Evolutionary conservation across 768 basidiomycete genomes (phyloP).

Genomic region (Russula sp.): DNA sequence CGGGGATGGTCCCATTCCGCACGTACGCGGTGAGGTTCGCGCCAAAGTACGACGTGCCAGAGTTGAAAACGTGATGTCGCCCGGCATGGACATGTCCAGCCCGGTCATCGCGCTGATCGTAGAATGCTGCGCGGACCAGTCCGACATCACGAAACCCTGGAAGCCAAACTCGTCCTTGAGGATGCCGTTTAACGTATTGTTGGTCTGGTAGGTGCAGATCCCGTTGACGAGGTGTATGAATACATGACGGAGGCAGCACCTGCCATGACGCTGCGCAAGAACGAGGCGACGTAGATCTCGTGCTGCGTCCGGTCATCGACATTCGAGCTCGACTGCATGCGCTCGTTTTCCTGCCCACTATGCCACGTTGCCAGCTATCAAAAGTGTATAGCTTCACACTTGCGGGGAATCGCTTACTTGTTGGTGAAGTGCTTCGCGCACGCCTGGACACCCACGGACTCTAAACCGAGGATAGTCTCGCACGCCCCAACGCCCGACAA

Average conservation of each 20-base stretch:
- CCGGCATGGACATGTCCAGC: slow-evolving; percentile 64
- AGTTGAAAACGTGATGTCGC: slow-evolving; percentile 43
- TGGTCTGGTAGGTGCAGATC: slow-evolving; percentile 71
- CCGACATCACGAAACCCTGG: slow-evolving; percentile 73
- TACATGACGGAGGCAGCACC: slow-evolving; percentile 73
- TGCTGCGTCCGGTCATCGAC: slow-evolving; percentile 78
- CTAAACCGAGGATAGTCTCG: slow-evolving; percentile 83
- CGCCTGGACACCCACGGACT: slow-evolving; percentile 73
- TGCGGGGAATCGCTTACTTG: slow-evolving; percentile 43
- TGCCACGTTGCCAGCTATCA: neutral
- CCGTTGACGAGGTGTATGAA: slow-evolving; percentile 64
- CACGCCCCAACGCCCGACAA: slow-evolving; percentile 71
- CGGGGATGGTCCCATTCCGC: slow-evolving; percentile 62
- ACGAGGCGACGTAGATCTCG: slow-evolving; percentile 67
- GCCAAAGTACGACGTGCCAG: slow-evolving; percentile 44
- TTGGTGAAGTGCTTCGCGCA: slow-evolving; percentile 81
- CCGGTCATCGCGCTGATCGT: slow-evolving; percentile 57
- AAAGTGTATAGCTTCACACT: neutral
- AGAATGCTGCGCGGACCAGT: slow-evolving; percentile 63
- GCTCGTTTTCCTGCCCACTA: slow-evolving; percentile 65
- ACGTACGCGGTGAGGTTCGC: too few species aligned
- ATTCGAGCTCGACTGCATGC: slow-evolving; percentile 52
- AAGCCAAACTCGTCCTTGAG: slow-evolving; percentile 72
- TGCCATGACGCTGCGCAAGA: slow-evolving; percentile 65
- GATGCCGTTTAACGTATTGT: slow-evolving; percentile 69